These are phyloP conservation scores for Trametes sanguinea DNA, from an alignment of 768 basidiomycete genomes.

Conservation along the genomic window DNA sequence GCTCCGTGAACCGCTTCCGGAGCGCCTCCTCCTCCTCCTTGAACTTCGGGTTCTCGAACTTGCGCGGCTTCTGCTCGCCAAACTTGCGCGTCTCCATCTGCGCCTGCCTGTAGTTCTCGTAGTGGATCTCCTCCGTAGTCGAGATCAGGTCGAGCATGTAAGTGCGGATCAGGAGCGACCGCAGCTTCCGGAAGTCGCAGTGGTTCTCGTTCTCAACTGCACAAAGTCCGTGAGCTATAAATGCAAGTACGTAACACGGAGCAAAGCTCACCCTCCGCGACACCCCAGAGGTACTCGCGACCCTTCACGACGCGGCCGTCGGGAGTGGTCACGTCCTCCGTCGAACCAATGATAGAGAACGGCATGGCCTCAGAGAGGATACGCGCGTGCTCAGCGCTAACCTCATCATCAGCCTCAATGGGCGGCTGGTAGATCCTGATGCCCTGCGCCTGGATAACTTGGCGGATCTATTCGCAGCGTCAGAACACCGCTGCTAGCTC, in stretches of 20 bases:
- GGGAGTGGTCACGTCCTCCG: slow-evolving; percentile 86
- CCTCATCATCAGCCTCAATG: slow-evolving; percentile 85
- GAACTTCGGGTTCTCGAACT: slow-evolving; percentile 99
- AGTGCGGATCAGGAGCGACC: slow-evolving; percentile 92
- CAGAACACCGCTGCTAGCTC: slow-evolving; percentile 9
- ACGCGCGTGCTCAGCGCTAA: slow-evolving; percentile 85
- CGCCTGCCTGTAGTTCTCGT: slow-evolving; percentile 96
- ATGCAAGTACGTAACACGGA: background rate
- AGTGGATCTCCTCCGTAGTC: slow-evolving; percentile 93
- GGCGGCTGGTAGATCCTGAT: slow-evolving; percentile 96
- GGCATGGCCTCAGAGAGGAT: slow-evolving; percentile 90
- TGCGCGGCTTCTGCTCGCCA: slow-evolving; percentile 97
- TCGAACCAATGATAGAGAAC: slow-evolving; percentile 98
- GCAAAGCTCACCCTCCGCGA: slow-evolving; percentile 81
- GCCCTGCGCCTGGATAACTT: slow-evolving; percentile 86
- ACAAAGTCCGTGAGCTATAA: background rate
- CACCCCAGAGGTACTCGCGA: slow-evolving; percentile 98
- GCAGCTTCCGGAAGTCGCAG: slow-evolving; percentile 98
- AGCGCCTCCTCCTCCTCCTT: slow-evolving; percentile 98
- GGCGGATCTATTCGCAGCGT: slow-evolving; percentile 63
- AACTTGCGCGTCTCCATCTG: slow-evolving; percentile 99
- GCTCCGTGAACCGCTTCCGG: slow-evolving; percentile 97
- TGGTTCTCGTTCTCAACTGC: slow-evolving; percentile 98
- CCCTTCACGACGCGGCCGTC: slow-evolving; percentile 96
- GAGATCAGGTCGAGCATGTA: slow-evolving; percentile 99